Percentiles rank a stretch among this genome's conserved stretches.
Evolutionary conservation across 768 basidiomycete species (phyloP).

Genomic region (Strobilomyces dryophilus): DNA sequence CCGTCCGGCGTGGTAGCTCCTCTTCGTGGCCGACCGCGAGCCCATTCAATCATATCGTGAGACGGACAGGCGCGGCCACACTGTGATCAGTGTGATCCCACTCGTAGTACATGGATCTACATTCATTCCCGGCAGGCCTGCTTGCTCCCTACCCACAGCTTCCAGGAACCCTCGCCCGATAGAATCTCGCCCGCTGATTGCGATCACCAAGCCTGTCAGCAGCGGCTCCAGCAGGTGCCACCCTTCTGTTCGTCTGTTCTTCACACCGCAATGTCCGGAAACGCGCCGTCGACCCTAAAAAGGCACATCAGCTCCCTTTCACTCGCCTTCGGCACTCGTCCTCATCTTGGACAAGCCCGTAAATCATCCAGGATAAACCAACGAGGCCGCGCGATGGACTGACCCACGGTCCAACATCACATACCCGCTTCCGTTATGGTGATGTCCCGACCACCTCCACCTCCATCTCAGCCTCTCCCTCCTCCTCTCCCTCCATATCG

Average conservation of each 20-base stretch:
- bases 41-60: background rate
- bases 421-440: conserved; percentile 13
- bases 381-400: conserved; percentile 23
- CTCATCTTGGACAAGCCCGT: conserved; percentile 22
- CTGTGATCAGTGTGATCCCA: conserved; percentile 5
- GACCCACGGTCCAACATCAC: conserved; percentile 17
- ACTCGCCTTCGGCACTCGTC: background rate
- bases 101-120: conserved; percentile 23
- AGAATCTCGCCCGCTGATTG: conserved; percentile 21
- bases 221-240: conserved; percentile 6
- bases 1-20: conserved; percentile 25
- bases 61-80: conserved; percentile 1
- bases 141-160: conserved; percentile 19
- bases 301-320: conserved; percentile 34
- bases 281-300: conserved; percentile 29
- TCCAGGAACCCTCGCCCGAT: conserved; percentile 29
- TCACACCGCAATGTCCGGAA: conserved; percentile 44
- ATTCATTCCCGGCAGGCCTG: conserved; percentile 31
- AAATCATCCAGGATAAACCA: conserved; percentile 20
- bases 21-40: background rate
- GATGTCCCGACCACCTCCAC: conserved; percentile 24
- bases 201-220: conserved; percentile 18
- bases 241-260: conserved; percentile 10
- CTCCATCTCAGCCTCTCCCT: conserved; percentile 30
- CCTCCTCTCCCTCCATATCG: conserved; percentile 68